A percentile compares a stretch with the other conserved stretches of the same genome.
phyloP scores from a whole-genome alignment of 495 filamentous ascomycete genomes.

The Platismatia glauca region DNA sequence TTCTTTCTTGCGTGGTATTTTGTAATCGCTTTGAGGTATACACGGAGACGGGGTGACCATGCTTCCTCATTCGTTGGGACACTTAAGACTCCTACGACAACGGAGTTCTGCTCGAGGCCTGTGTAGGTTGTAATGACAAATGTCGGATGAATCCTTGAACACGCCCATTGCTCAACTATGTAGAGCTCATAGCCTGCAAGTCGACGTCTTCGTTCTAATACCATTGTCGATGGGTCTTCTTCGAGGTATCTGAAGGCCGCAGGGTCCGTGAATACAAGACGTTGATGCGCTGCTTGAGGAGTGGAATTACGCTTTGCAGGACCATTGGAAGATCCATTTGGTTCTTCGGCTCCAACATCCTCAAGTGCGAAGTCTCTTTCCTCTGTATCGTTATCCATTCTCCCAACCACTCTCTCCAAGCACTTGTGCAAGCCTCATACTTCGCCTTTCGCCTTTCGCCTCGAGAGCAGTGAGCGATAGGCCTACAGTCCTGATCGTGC shows the following conservation, averaged over 20 bases:
- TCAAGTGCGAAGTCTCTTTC: conserved; percentile 11
- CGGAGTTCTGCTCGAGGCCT: conserved; percentile 67
- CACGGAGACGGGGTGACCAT: conserved; percentile 69
- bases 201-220: conserved; percentile 58
- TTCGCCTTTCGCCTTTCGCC: not conserved
- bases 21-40: conserved; percentile 81
- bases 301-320: not conserved
- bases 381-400: conserved; percentile 16
- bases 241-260: conserved; percentile 79
- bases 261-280: conserved; percentile 63
- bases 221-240: conserved; percentile 68
- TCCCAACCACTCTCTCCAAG: not conserved
- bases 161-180: conserved; percentile 96
- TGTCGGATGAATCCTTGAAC: conserved; percentile 80
- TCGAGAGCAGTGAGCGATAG: not conserved
- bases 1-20: conserved; percentile 72
- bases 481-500: not conserved
- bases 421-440: conserved; percentile 7
- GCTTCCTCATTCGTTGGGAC: conserved; percentile 70
- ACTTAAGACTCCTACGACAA: conserved; percentile 72
- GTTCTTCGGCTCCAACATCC: not conserved
- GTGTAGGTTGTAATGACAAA: conserved; percentile 92
- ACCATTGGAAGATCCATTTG: not conserved
- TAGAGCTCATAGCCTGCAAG: conserved; percentile 88
- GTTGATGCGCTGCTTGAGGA: conserved; percentile 31